Conservation (phyloP, 345 rosid species). For the Cardiospermum halicacabum region DNA sequence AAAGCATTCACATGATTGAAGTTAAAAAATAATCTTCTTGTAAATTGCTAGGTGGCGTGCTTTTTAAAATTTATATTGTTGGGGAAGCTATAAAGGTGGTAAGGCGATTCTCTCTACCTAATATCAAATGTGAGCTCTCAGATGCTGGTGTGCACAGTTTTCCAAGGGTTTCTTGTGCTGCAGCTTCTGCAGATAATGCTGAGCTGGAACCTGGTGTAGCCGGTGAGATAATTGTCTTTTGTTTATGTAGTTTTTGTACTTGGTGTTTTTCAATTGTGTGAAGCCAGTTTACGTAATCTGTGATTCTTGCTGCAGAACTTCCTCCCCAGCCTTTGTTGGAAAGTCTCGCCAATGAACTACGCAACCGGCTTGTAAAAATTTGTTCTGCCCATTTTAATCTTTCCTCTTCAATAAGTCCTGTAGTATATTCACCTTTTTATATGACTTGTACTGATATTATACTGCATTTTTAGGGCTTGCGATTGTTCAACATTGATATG, state of each 20-base stretch:
- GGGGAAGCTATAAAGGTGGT: conserved; percentile 86
- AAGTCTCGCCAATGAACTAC: conserved; percentile 71
- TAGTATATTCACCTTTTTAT: not conserved
- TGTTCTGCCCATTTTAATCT: not conserved
- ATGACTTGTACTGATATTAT: not conserved
- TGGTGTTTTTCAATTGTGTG: no score
- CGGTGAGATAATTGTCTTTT: conserved; percentile 34
- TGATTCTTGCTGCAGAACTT: conserved; percentile 50
- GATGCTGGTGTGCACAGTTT: conserved; percentile 56
- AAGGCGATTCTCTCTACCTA: conserved; percentile 73
- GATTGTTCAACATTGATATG: conserved; percentile 82
- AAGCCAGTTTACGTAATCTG: no score
- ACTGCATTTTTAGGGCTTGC: conserved; percentile 52
- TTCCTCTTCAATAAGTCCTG: conserved; percentile 1
- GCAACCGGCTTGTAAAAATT: conserved; percentile 51
- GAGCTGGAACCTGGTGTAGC: conserved; percentile 71
- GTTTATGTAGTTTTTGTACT: not conserved
- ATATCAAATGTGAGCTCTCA: conserved; percentile 49
- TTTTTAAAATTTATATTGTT: conserved; percentile 73
- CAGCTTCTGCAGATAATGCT: conserved; percentile 81
- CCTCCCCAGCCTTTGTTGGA: conserved; percentile 82
- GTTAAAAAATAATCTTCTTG: conserved; percentile 1
- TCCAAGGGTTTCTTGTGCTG: conserved; percentile 86
- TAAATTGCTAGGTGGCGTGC: conserved; percentile 62
- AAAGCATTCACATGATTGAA: conserved; percentile 2